Conservation (phyloP, 2,329 filamentous ascomycete species). For the Daldinia sp. region DNA sequence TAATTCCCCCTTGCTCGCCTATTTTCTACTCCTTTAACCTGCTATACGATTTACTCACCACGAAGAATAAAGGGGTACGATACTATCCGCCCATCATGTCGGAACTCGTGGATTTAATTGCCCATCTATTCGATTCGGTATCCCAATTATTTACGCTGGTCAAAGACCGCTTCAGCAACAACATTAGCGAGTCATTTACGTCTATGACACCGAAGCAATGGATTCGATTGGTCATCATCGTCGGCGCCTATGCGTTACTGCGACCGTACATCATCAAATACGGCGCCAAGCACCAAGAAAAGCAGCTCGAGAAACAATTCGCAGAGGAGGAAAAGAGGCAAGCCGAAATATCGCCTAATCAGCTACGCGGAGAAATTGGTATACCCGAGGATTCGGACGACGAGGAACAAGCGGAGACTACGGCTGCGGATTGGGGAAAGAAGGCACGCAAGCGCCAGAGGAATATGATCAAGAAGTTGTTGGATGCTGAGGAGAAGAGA, state of each 20-base stretch:
- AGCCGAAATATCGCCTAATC: conserved; percentile 69
- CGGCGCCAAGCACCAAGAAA: conserved; percentile 69
- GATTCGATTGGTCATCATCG: conserved; percentile 75
- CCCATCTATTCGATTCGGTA: conserved; percentile 44
- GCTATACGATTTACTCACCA: not conserved
- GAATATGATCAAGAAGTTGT: conserved; percentile 69
- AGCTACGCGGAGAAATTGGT: conserved; percentile 64
- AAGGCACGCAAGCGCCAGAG: conserved; percentile 75
- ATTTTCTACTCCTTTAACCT: not conserved
- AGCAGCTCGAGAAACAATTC: conserved; percentile 68
- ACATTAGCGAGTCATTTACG: conserved; percentile 58
- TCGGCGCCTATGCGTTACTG: conserved; percentile 76
- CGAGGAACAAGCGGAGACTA: conserved; percentile 57
- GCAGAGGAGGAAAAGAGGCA: conserved; percentile 53
- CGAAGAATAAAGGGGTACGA: conserved; percentile 9
- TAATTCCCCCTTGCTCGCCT: not conserved
- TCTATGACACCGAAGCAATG: conserved; percentile 62
- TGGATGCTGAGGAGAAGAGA: conserved; percentile 69
- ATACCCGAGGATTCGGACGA: conserved; percentile 63
- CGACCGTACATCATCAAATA: conserved; percentile 78
- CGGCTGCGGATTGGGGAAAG: conserved; percentile 70
- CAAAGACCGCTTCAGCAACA: conserved; percentile 54
- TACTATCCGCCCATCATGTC: conserved; percentile 38
- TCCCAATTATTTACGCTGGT: conserved; percentile 43
- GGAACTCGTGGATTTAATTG: conserved; percentile 45